phyloP scores from a whole-genome alignment of 1,284 basidiomycete species.

The Afroboletus lepidellus region DNA sequence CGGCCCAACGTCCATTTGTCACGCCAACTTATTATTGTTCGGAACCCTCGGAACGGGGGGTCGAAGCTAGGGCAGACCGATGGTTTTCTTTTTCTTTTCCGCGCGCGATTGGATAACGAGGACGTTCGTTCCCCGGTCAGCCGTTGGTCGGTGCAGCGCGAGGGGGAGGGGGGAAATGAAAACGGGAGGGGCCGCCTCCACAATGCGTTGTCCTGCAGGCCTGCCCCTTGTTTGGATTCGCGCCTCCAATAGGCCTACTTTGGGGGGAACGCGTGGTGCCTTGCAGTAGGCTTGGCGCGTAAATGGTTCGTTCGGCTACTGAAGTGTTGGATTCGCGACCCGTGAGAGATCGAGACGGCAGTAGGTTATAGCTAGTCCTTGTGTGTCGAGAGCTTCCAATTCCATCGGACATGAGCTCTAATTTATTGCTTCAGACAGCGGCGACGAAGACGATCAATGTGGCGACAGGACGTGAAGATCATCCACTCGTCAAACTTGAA shows the following conservation, averaged over 20 bases:
- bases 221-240: slow-evolving; percentile 15
- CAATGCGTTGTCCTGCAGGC: slow-evolving; percentile 28
- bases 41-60: neutral
- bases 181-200: slow-evolving; percentile 9
- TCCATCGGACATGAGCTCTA: slow-evolving; percentile 25
- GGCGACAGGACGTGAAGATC: slow-evolving; percentile 19
- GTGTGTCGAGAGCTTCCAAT: slow-evolving; percentile 6
- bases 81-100: neutral
- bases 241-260: neutral
- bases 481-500: neutral
- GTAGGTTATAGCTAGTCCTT: neutral
- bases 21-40: slow-evolving; percentile 9
- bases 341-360: neutral
- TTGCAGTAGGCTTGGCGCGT: neutral
- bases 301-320: neutral
- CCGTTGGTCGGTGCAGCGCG: too few relatives aligned
- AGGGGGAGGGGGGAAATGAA: slow-evolving; percentile 19
- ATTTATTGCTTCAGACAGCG: slow-evolving; percentile 10
- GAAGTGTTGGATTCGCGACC: too few relatives aligned
- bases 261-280: neutral
- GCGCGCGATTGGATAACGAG: slow-evolving; percentile 8
- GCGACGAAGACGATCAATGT: slow-evolving; percentile 22
- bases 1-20: neutral
- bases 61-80: neutral
- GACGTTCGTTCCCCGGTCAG: slow-evolving; percentile 17